phyloP scores from a whole-genome alignment of 192 early-diverging fungal genomes.

The Coemansia sp. region DNA sequence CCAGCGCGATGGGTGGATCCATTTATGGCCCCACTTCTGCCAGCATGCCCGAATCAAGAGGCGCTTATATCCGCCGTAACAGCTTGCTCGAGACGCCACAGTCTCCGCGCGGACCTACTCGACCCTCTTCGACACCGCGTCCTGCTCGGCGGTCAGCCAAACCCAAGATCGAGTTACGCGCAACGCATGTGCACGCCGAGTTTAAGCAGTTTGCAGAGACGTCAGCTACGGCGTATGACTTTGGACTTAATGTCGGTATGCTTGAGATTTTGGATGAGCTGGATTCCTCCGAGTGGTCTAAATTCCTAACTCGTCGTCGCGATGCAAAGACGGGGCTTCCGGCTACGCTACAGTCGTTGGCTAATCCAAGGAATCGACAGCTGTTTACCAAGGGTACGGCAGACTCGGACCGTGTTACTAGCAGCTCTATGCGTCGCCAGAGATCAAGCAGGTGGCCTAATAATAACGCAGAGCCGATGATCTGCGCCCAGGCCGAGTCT shows the following conservation, averaged over 20 bases:
- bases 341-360: slow-evolving; percentile 44
- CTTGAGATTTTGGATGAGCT: slow-evolving; percentile 55
- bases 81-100: slow-evolving; percentile 29
- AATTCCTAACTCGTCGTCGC: slow-evolving; percentile 54
- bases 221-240: slow-evolving; percentile 38
- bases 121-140: neutral
- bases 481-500: slow-evolving; percentile 43
- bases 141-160: slow-evolving; percentile 36
- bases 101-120: slow-evolving; percentile 15
- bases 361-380: slow-evolving; percentile 48
- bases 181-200: slow-evolving; percentile 50
- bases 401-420: slow-evolving; percentile 47
- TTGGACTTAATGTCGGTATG: slow-evolving; percentile 42
- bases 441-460: slow-evolving; percentile 45
- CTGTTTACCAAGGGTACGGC: slow-evolving; percentile 46
- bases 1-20: slow-evolving; percentile 10
- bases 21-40: slow-evolving; percentile 27
- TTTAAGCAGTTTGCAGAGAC: slow-evolving; percentile 45
- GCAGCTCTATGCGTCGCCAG: slow-evolving; percentile 39
- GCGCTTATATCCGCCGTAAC: slow-evolving; percentile 12
- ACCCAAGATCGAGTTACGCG: slow-evolving; percentile 50
- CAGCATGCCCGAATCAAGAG: slow-evolving; percentile 47
- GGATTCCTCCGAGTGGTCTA: slow-evolving; percentile 57
- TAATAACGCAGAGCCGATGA: slow-evolving; percentile 46
- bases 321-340: slow-evolving; percentile 50